phyloP scores from a whole-genome alignment of 2,329 filamentous ascomycete species.

The Podosphaera xanthii region DNA sequence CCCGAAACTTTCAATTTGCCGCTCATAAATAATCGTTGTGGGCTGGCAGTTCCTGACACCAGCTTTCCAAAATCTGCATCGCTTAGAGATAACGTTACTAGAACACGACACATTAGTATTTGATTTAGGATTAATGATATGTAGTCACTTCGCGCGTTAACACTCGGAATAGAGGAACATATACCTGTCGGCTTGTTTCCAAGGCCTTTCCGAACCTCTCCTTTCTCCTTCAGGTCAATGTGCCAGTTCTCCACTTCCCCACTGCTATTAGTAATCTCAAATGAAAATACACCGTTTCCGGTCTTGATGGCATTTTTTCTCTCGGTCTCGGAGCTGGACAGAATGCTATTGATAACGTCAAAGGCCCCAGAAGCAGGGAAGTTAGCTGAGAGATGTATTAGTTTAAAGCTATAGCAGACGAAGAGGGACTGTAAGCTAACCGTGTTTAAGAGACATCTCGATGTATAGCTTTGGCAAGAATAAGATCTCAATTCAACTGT shows the following conservation, averaged over 20 bases:
- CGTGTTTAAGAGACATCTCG: neutral
- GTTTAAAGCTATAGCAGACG: neutral
- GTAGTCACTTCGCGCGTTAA: no score
- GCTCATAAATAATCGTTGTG: conserved; percentile 83
- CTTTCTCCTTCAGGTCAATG: conserved; percentile 83
- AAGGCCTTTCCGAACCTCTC: conserved; percentile 54
- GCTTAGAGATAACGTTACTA: conserved; percentile 66
- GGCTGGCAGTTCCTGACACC: conserved; percentile 70
- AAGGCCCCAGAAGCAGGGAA: conserved; percentile 86
- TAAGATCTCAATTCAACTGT: neutral
- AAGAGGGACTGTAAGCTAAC: neutral
- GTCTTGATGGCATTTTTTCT: conserved; percentile 77
- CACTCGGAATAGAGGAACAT: conserved; percentile 12
- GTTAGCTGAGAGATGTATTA: conserved; percentile 27
- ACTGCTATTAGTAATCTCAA: conserved; percentile 70
- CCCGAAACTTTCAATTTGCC: conserved; percentile 97
- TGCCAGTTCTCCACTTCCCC: conserved; percentile 75
- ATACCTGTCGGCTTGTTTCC: conserved; percentile 66
- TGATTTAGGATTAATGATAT: neutral
- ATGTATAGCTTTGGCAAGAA: neutral
- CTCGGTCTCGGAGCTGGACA: conserved; percentile 45
- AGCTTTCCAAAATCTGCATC: conserved; percentile 75
- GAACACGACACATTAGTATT: neutral
- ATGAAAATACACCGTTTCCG: conserved; percentile 69
- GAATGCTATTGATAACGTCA: conserved; percentile 57